phyloP scores from a whole-genome alignment of 768 basidiomycete genomes.

The Phlegmacium glaucopus region DNA sequence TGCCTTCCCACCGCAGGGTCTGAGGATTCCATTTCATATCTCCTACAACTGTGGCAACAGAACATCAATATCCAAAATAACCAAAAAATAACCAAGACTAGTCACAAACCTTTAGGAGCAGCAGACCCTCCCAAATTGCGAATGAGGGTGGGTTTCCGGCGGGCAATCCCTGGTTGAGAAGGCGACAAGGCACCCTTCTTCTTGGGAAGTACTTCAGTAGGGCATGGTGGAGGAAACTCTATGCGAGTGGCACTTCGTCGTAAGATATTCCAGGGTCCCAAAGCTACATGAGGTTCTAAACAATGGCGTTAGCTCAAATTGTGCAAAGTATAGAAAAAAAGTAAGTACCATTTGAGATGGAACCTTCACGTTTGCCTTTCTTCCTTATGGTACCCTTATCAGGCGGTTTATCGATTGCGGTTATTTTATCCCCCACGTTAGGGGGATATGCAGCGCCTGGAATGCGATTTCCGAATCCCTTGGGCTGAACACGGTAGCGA shows the following conservation, averaged over 20 bases:
- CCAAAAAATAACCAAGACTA: slow-evolving; percentile 1
- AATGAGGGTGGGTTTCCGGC: slow-evolving; percentile 84
- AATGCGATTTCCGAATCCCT: slow-evolving; percentile 60
- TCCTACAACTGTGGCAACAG: slow-evolving; percentile 65
- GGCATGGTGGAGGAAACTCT: slow-evolving; percentile 40
- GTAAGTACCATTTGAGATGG: slow-evolving; percentile 41
- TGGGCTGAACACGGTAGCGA: slow-evolving; percentile 72
- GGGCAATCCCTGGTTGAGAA: slow-evolving; percentile 37
- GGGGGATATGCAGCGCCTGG: slow-evolving; percentile 49
- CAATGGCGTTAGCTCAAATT: slow-evolving; percentile 14
- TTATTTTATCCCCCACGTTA: slow-evolving; percentile 22
- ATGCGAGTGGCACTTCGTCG: slow-evolving; percentile 54
- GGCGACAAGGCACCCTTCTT: slow-evolving; percentile 54
- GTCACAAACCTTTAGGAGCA: slow-evolving; percentile 67
- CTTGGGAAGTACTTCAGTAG: slow-evolving; percentile 35
- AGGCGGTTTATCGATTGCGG: slow-evolving; percentile 19
- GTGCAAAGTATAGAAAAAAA: slow-evolving; percentile 1
- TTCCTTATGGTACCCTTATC: slow-evolving; percentile 59
- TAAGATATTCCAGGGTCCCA: slow-evolving; percentile 46
- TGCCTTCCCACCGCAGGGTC: slow-evolving; percentile 94
- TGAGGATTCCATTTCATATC: slow-evolving; percentile 98
- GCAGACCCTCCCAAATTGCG: slow-evolving; percentile 70
- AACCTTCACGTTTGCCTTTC: slow-evolving; percentile 49
- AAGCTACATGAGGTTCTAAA: slow-evolving; percentile 23
- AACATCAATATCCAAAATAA: slow-evolving; percentile 9